These are phyloP conservation scores for Brettanomyces bruxellensis DNA, from an alignment of 805 yeast genomes.

Conservation along the genomic window DNA sequence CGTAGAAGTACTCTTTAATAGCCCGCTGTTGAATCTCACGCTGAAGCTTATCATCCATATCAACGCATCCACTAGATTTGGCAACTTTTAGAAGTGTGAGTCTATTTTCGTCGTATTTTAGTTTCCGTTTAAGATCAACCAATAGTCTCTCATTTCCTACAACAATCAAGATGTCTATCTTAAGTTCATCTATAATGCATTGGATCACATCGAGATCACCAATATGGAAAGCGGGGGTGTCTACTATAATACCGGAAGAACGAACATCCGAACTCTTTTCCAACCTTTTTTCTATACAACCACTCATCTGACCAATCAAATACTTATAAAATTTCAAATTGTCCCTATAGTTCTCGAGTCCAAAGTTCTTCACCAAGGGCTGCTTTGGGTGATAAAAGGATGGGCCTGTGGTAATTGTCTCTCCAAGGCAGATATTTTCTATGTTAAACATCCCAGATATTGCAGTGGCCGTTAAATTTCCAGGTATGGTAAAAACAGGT, in stretches of 20 bases:
- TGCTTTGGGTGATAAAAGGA: constrained; percentile 77
- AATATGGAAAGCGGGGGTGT: constrained; percentile 57
- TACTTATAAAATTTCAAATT: constrained; percentile 48
- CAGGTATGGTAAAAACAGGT: constrained; percentile 52
- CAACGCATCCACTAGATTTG: constrained; percentile 69
- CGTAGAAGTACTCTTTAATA: constrained; percentile 87
- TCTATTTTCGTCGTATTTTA: constrained; percentile 20
- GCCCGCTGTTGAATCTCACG: constrained; percentile 68
- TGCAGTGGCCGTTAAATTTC: constrained; percentile 76
- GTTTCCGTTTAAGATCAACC: constrained; percentile 50
- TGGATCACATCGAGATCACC: constrained; percentile 45
- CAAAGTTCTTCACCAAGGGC: constrained; percentile 78
- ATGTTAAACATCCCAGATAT: constrained; percentile 74
- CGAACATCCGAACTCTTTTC: constrained; percentile 37
- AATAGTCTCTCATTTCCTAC: constrained; percentile 68
- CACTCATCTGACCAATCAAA: constrained; percentile 30
- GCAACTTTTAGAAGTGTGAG: constrained; percentile 52
- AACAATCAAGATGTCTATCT: constrained; percentile 50
- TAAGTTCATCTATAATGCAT: constrained; percentile 49
- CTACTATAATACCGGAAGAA: constrained; percentile 57
- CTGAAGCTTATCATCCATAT: constrained; percentile 57
- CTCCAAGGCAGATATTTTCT: constrained; percentile 65
- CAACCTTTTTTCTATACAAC: constrained; percentile 32
- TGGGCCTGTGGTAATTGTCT: constrained; percentile 67
- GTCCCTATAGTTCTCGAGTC: constrained; percentile 49